Evolutionary conservation across 257 asterid species (phyloP).

Genomic region (Galeopsis tetrahit): DNA sequence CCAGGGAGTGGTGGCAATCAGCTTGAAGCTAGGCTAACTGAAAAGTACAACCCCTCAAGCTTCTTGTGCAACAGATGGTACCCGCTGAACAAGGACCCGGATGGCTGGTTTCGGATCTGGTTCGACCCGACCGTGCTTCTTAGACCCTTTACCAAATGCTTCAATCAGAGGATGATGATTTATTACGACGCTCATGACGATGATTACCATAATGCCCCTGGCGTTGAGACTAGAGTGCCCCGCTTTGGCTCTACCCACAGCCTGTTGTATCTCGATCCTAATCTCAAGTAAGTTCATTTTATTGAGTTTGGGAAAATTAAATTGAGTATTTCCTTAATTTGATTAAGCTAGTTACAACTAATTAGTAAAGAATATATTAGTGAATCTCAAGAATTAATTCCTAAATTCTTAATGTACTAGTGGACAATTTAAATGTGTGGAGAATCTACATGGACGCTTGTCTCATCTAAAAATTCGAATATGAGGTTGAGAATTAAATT

Average conservation of each 20-base stretch:
- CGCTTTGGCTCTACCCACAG: conserved; percentile 59
- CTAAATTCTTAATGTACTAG: no score
- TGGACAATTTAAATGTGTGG: no score
- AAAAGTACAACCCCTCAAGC: conserved; percentile 70
- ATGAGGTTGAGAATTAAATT: no score
- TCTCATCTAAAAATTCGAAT: no score
- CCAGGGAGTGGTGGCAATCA: conserved; percentile 97
- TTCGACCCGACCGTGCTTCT: conserved; percentile 70
- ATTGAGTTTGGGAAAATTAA: not conserved
- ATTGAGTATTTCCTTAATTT: not conserved
- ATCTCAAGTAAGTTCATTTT: conserved; percentile 61
- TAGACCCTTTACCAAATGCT: conserved; percentile 77
- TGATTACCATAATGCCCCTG: conserved; percentile 90
- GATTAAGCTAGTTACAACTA: no score
- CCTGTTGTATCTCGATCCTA: conserved; percentile 77
- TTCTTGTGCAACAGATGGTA: conserved; percentile 63
- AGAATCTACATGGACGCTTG: no score
- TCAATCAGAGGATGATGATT: conserved; percentile 71
- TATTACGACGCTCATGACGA: conserved; percentile 55
- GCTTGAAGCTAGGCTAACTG: conserved; percentile 74
- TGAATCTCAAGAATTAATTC: no score
- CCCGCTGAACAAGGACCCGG: conserved; percentile 56
- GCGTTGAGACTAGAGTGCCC: conserved; percentile 79
- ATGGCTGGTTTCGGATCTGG: conserved; percentile 96
- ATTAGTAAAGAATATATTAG: no score